Base-by-base conservation (phyloP, 495 filamentous ascomycete species). In the Penicillium desertorum region DNA sequence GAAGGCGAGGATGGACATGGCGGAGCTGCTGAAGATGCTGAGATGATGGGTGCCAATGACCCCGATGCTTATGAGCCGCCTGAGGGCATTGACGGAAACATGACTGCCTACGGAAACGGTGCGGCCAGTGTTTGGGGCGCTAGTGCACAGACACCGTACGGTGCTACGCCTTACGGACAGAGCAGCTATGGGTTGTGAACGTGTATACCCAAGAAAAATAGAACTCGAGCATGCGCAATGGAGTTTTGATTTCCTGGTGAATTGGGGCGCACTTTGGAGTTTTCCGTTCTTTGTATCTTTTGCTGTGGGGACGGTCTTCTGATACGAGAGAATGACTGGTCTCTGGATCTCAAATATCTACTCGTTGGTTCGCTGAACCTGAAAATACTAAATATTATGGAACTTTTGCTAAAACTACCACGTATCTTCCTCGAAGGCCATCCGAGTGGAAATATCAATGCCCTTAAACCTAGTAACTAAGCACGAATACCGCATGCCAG, bases 21-120 rank as follows among this genome's bases (percentile, higher is more conserved):
- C 23, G 74, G 74, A 51, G 82, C 79, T 51, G 70, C 60, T 20
- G 71, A 75, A 27, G 79, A 79, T 51, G 73, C 70, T 25, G 78
- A 79, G 57, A 83, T 83, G 59, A 83, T 83, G 65, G 85, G 80
- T 10, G 82, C 81, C 19, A 81, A 83, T 36, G 86, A 86, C 56
- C 84, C 83, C 7, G 86, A 78, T 65, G 78, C 72, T 11, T 77
- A 80, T 56, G 81, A 81, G 60, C 82, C 81, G 49, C 82, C 81
- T 32, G 82, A 83, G 36, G 82, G 77, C 12, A 77, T 78, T 17
- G 86, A 90, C 52, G 90, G 89, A 5, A 91, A 86, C 58, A 85
- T 86, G n/a, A 92, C 90, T 16, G 85, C 89, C 7, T 92, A 88
- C 65, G 83, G 82, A 51, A 83, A 79, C 37, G 80, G 76, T 22